A percentile compares a stretch with the other conserved stretches of the same genome.
These are phyloP conservation scores for Parsonsia alboflavescens DNA, from an alignment of 257 asterid species.

Conservation along the genomic window DNA sequence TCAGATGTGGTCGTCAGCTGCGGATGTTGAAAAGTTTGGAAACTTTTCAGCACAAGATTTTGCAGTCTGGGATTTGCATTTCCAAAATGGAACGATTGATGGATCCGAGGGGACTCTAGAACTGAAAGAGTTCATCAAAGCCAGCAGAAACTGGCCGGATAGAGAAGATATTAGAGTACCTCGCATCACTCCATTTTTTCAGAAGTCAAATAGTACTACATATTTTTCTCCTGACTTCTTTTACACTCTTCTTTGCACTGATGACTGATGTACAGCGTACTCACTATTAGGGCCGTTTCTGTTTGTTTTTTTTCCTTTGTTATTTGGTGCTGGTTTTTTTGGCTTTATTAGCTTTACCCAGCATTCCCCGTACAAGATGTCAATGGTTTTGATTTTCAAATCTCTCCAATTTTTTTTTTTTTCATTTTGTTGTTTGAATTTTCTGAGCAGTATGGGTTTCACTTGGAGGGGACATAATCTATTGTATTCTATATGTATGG, in stretches of 20 bases:
- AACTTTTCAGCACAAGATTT: conserved; percentile 23
- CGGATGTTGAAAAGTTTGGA: conserved; percentile 22
- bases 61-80: conserved; percentile 13
- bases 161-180: conserved; percentile 5
- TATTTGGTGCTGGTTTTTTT: not conserved
- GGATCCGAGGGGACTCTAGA: conserved; percentile 6
- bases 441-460: not conserved
- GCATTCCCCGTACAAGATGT: not conserved
- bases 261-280: no score
- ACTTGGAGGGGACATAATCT: not conserved
- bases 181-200: not conserved
- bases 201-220: not conserved
- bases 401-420: not conserved
- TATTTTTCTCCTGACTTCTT: not conserved
- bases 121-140: not conserved
- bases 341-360: not conserved
- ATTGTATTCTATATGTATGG: no score
- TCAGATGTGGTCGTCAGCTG: conserved; percentile 22
- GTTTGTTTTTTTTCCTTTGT: no score
- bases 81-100: conserved; percentile 8
- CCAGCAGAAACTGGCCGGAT: not conserved
- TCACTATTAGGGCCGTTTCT: no score
- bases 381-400: not conserved
- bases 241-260: no score
- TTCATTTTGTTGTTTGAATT: not conserved